Conservation (phyloP, 2,329 filamentous ascomycete species). For the Peltaster fructicola region DNA sequence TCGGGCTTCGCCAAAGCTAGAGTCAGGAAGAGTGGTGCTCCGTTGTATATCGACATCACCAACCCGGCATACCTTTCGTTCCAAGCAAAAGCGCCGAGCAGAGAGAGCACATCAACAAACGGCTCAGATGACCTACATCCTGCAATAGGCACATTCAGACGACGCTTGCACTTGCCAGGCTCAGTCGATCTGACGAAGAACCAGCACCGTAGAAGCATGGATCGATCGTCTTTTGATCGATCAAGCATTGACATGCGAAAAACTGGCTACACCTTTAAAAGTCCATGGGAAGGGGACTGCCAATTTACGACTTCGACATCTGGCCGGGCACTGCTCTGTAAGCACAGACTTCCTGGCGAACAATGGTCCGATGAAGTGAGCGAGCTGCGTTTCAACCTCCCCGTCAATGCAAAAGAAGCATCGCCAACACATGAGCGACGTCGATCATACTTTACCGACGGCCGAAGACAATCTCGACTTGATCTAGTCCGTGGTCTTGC, state of each 20-base stretch:
- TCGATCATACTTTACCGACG: too few species aligned
- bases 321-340: constrained; percentile 36
- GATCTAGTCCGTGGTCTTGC: neutral
- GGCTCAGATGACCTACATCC: constrained; percentile 10
- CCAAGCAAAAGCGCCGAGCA: constrained; percentile 11
- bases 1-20: constrained; percentile 13
- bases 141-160: constrained; percentile 23
- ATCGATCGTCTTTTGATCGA: too few species aligned
- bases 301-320: constrained; percentile 65
- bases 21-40: constrained; percentile 22
- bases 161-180: constrained; percentile 32
- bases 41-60: constrained; percentile 36
- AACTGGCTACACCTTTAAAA: constrained; percentile 54
- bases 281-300: constrained; percentile 75
- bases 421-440: too few species aligned
- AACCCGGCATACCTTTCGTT: constrained; percentile 45
- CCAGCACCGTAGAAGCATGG: too few species aligned
- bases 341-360: constrained; percentile 16
- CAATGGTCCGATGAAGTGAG: constrained; percentile 39
- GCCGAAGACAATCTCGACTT: too few species aligned
- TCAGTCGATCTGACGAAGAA: too few species aligned
- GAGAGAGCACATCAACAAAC: constrained; percentile 13
- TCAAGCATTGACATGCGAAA: constrained; percentile 38
- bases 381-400: constrained; percentile 81
- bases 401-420: too few species aligned